phyloP scores from a whole-genome alignment of 306 rosid genomes.

The Myrica gale region DNA sequence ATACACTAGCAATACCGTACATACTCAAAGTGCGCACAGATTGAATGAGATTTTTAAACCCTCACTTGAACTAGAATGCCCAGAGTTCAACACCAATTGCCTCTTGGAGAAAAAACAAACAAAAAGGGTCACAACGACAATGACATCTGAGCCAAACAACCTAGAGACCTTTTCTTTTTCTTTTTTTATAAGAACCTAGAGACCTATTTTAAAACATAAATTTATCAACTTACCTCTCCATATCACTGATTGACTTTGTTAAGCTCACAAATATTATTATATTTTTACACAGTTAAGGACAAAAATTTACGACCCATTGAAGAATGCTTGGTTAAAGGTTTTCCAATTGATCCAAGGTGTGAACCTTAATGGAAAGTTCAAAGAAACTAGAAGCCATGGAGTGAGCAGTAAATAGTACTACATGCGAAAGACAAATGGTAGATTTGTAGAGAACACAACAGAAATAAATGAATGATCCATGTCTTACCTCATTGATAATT shows the following conservation, averaged over 20 bases:
- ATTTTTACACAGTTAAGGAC: neutral
- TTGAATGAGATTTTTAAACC: neutral
- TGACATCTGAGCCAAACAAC: neutral
- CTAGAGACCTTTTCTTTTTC: too few species aligned
- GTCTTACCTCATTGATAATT: constrained; percentile 90
- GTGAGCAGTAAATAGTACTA: neutral
- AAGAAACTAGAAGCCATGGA: neutral
- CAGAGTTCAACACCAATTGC: neutral
- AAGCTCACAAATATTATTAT: neutral
- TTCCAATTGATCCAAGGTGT: constrained; percentile 18
- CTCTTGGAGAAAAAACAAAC: neutral
- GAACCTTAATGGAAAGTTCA: neutral
- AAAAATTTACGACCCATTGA: neutral
- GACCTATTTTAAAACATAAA: neutral
- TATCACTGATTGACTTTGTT: neutral
- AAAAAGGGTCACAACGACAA: neutral
- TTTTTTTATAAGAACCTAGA: neutral
- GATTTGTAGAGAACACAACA: constrained; percentile 18
- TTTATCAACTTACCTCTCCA: neutral
- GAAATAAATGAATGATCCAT: constrained; percentile 7
- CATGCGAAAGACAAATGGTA: neutral
- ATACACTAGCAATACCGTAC: neutral
- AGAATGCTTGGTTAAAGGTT: constrained; percentile 10
- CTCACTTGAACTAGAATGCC: neutral
- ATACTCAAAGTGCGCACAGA: neutral